Evolutionary conservation across 2,329 filamentous ascomycete genomes (phyloP).

Genomic region (Hymenotorrendiella dingleyae): DNA sequence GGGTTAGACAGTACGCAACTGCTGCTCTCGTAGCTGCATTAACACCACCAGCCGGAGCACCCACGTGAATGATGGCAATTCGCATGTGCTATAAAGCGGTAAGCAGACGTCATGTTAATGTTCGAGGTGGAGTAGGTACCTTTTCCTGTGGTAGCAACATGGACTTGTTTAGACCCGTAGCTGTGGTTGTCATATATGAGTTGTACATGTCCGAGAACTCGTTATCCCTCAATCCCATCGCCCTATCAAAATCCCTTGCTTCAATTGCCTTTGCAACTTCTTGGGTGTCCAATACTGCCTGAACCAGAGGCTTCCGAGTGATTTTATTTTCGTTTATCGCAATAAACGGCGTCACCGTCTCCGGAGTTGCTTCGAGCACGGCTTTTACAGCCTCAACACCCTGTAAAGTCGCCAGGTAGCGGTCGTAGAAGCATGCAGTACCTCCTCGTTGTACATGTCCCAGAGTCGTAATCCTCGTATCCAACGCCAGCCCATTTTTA

Average conservation of each 20-base stretch:
- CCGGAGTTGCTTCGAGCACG: conserved; percentile 80
- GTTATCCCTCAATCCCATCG: conserved; percentile 83
- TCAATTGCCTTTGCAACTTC: conserved; percentile 77
- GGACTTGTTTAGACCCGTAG: conserved; percentile 63
- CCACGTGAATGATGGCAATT: conserved; percentile 94
- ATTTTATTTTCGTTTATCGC: conserved; percentile 98
- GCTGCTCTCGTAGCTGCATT: conserved; percentile 92
- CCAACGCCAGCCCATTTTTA: conserved; percentile 68
- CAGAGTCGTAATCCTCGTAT: conserved; percentile 90
- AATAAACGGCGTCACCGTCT: conserved; percentile 89
- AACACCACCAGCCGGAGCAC: conserved; percentile 95
- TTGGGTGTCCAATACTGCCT: conserved; percentile 83
- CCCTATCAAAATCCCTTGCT: conserved; percentile 76
- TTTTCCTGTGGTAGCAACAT: conserved; percentile 64
- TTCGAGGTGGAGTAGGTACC: conserved; percentile 43
- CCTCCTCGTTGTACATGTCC: conserved; percentile 98
- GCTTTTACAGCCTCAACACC: conserved; percentile 92
- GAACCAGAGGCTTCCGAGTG: conserved; percentile 78
- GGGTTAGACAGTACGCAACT: conserved; percentile 84
- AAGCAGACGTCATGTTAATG: conserved; percentile 25
- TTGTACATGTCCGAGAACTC: conserved; percentile 92
- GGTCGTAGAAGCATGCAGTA: conserved; percentile 85
- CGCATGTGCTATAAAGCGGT: conserved; percentile 64
- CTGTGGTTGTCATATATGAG: conserved; percentile 86
- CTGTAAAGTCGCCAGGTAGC: conserved; percentile 87